Conservation (phyloP, 441 rosid genomes). For the Geranium incanum region DNA sequence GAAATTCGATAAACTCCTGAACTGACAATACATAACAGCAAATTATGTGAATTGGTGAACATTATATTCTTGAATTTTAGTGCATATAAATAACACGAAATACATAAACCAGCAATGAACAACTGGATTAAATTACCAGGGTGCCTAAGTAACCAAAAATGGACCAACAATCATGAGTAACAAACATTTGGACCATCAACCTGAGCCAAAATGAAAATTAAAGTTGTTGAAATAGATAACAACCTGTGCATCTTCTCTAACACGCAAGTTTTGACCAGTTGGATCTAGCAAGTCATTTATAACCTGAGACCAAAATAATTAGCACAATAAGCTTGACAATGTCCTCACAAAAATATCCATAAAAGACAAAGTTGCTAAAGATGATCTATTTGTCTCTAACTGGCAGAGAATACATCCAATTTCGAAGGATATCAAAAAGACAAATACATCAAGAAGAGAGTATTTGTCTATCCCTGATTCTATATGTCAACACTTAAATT, state of each 20-base stretch:
- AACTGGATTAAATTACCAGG: neutral
- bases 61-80: neutral
- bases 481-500: neutral
- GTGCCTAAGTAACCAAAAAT: neutral
- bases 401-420: neutral
- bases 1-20: neutral
- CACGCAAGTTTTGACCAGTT: conserved; percentile 94
- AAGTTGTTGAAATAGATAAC: conserved; percentile 8
- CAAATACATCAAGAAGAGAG: conserved; percentile 2
- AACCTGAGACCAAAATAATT: conserved; percentile 50
- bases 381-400: neutral
- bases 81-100: neutral
- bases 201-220: neutral
- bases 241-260: conserved; percentile 97
- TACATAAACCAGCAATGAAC: neutral
- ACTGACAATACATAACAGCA: neutral
- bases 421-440: conserved; percentile 1
- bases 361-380: conserved; percentile 8
- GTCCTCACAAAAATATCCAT: neutral
- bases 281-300: conserved; percentile 98
- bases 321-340: conserved; percentile 17
- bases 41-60: neutral
- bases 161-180: neutral
- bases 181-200: neutral
- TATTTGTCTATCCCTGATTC: neutral